A percentile compares a stretch with the other conserved stretches of the same genome.
phyloP scores from a whole-genome alignment of 768 basidiomycete species.

The Suillus discolor region DNA sequence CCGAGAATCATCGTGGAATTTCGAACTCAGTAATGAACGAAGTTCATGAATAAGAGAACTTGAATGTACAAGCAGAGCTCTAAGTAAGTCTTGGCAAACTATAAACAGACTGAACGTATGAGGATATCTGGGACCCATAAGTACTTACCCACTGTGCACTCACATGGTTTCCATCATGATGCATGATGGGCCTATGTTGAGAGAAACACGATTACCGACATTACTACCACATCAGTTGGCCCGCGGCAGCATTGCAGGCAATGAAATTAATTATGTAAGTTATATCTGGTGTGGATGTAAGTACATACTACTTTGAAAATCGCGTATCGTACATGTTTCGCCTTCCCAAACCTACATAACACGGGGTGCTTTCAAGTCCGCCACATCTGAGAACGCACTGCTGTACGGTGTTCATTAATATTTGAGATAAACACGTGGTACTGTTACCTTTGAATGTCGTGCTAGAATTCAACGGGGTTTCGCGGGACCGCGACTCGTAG shows the following conservation, averaged over 20 bases:
- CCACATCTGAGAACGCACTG: background rate
- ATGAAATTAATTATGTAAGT: background rate
- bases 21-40: constrained; percentile 4
- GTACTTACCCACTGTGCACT: background rate
- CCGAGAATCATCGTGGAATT: background rate
- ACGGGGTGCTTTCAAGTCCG: background rate
- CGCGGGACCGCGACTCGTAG: background rate
- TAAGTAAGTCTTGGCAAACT: background rate
- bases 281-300: background rate
- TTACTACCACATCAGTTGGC: background rate
- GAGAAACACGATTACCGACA: background rate
- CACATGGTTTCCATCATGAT: background rate
- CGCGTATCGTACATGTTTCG: background rate
- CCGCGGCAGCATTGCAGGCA: background rate
- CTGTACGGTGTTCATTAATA: background rate
- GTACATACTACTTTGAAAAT: background rate
- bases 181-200: background rate
- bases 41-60: background rate
- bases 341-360: background rate
- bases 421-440: background rate
- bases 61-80: background rate
- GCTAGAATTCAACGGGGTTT: background rate
- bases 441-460: background rate
- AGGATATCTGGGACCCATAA: background rate
- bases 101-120: background rate